Base-by-base conservation (phyloP, 2,329 filamentous ascomycete genomes). In the Diaporthe velutina region DNA sequence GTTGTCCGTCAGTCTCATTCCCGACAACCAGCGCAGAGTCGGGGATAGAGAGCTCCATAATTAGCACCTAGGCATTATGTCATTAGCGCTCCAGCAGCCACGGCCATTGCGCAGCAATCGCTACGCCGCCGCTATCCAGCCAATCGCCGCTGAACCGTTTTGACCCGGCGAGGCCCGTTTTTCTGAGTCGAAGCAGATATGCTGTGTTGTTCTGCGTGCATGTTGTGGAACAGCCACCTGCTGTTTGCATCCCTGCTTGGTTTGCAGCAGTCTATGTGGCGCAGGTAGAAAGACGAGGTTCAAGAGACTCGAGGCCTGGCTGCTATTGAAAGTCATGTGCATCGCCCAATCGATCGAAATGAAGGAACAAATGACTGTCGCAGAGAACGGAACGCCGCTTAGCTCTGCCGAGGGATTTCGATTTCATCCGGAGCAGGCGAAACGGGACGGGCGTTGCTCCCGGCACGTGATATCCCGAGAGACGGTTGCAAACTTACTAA, bases 61-160 rank as follows among this genome's bases (percentile, higher is more conserved):
- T 68, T 68, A 68, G 64, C 64, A 68, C 33, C 48, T 68, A 38
- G 71, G 61, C 74, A 73, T 70, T 75, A 75, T 75, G 74, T 75
- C 74, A 75, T 75, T 71, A 54, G 64, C 64, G 35, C 57, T 40
- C 57, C 40, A 38, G 28, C 71, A 42, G 50, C 48, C 33, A 38
- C 13, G 15, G 35, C 30, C 48, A 28, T 13, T 28, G 45, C n/a
- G 64, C 48, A 68, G n/a, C 33, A 40, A 54, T 45, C 33, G 64
- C 45, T 64, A 50, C 55, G 70, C 74, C 70, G 61, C 42, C n/a
- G 74, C 42, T 70, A 68, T 28, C 70, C 74, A 73, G 70, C 74
- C 74, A 75, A 75, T 73, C 28, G 74, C 70, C 38, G 45, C 25
- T n/a, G 64, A 28, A 73, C 42, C 42, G 70, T 45, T 40, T 70